Evolutionary conservation across 1,139 yeast genomes (phyloP), one percentile per base, ranked within the genome.

Genomic region (Yamadazyma oceani): DNA sequence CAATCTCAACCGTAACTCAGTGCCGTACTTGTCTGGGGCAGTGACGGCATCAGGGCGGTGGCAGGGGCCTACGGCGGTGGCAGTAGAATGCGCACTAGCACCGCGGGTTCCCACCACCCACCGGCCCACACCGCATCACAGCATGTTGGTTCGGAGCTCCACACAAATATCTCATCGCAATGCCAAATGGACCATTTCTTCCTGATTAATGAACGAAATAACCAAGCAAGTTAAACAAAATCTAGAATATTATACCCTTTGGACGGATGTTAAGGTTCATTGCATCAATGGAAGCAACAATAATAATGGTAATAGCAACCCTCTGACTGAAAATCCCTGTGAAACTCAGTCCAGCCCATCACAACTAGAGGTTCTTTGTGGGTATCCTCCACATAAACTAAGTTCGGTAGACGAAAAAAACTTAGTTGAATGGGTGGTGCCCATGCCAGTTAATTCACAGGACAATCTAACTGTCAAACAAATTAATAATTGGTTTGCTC

Each of bases 181-280:
- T n/a, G n/a, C n/a, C n/a, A n/a, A n/a, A n/a, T n/a, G n/a, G n/a
- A n/a, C n/a, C n/a, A n/a, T n/a, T n/a, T n/a, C n/a, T 23, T 23
- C 6, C n/a, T n/a, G n/a, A 14, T 11, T 34, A 16, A 49, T 49
- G 10, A 19, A 17, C 13, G 15, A 24, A 27, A 24, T 38, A 11
- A 32, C 35, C 13, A 48, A 57, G 19, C 62, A 59, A 39, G 71
- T 68, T 10, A 42, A 51, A 34, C 48, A 71, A 30, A 79, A 80
- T 51, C 64, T 82, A 27, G 59, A 71, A 2, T 75, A 78, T 46
- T 78, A 78, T 51, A 76, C 75, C 48, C 60, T 69, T 23, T 80
- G 86, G 86, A 58, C 64, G 0, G 49, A 63, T 5, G 74, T 80
- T 0, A 34, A 48, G 12, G 50, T 57, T 4, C 57, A 57, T 32